phyloP scores from a whole-genome alignment of 1,284 basidiomycete species.

The Fistulinella staudtii region DNA sequence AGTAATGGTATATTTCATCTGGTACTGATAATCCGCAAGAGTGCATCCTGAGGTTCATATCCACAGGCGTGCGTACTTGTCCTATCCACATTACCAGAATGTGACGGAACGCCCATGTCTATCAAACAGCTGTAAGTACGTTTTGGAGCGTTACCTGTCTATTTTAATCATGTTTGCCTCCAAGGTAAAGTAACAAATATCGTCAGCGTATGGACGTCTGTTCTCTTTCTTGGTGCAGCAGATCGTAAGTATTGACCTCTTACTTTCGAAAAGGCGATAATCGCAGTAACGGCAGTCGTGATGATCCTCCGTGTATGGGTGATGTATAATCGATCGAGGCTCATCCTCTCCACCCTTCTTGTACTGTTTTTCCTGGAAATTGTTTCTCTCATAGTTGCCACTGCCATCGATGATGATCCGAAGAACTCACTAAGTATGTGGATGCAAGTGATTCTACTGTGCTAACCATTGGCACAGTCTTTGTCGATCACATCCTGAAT shows the following conservation, averaged over 20 bases:
- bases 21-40: too few relatives aligned
- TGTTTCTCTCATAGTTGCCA: not conserved
- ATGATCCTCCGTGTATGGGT: not conserved
- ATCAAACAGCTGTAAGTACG: not conserved
- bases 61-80: not conserved
- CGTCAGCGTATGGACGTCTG: not conserved
- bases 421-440: not conserved
- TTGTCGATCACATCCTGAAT: not conserved
- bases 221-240: not conserved
- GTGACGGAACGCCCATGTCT: too few relatives aligned
- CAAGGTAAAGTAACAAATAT: not conserved
- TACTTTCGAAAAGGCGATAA: not conserved
- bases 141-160: not conserved
- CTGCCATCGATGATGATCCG: not conserved
- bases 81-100: not conserved
- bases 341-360: not conserved
- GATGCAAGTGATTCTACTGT: not conserved
- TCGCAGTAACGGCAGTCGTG: not conserved
- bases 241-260: not conserved
- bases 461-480: not conserved
- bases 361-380: not conserved
- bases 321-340: conserved; percentile 1
- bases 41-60: not conserved
- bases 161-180: not conserved
- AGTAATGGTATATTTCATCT: not conserved